These are phyloP conservation scores for Orbilia oligospora DNA, from an alignment of 2,329 filamentous ascomycete species.

Conservation along the genomic window DNA sequence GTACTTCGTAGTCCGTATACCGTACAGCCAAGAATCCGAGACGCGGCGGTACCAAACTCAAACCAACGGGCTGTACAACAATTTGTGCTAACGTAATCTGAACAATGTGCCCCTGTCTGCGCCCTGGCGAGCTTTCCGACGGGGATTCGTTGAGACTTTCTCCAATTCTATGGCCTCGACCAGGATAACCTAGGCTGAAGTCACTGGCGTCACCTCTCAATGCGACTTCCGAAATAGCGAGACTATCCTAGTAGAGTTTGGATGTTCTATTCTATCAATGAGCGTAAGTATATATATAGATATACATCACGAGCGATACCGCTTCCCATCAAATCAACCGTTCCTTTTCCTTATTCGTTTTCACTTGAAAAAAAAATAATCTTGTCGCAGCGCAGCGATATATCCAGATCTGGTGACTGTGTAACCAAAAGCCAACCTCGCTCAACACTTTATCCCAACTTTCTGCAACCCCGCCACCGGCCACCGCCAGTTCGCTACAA, in stretches of 20 bases:
- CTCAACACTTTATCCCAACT: conserved; percentile 13
- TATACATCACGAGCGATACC: neutral
- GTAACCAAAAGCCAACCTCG: conserved; percentile 4
- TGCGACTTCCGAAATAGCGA: conserved; percentile 14
- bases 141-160: neutral
- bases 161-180: neutral
- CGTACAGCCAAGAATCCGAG: neutral
- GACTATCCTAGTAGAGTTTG: neutral
- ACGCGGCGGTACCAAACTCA: neutral
- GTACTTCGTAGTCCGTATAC: neutral
- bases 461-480: neutral
- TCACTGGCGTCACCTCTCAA: conserved; percentile 21
- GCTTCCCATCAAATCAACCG: too few relatives aligned
- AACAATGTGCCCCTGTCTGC: neutral
- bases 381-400: neutral
- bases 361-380: too few relatives aligned
- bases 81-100: neutral
- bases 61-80: neutral
- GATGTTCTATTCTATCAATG: neutral
- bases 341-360: too few relatives aligned
- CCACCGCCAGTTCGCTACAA: neutral
- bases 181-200: conserved; percentile 8
- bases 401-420: neutral
- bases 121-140: conserved; percentile 8
- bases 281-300: too few relatives aligned